Evolutionary conservation across 2,329 filamentous ascomycete genomes (phyloP).

Genomic region (Teratosphaeriaceae sp.): DNA sequence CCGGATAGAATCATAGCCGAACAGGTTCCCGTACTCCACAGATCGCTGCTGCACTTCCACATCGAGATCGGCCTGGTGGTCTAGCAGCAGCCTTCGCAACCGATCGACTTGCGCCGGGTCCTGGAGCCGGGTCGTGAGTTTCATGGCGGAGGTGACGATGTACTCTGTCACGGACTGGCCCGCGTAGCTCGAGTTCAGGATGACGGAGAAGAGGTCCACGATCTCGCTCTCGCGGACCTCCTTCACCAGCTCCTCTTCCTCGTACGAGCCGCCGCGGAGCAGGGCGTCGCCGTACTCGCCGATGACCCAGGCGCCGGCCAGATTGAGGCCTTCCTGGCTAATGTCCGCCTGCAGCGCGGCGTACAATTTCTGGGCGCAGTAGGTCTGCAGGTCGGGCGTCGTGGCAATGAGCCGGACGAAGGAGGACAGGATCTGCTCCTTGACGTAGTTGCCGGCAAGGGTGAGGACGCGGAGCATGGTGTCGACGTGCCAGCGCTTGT

Average conservation of each 20-base stretch:
- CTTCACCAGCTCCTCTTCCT: conserved; percentile 83
- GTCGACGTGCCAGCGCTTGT: conserved; percentile 97
- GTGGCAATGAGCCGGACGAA: conserved; percentile 95
- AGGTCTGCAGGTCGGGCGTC: conserved; percentile 88
- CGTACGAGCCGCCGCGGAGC: conserved; percentile 82
- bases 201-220: conserved; percentile 84
- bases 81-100: conserved; percentile 68
- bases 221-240: conserved; percentile 83
- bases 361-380: conserved; percentile 93
- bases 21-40: conserved; percentile 94
- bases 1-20: conserved; percentile 79
- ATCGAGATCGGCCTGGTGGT: conserved; percentile 78
- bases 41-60: conserved; percentile 95
- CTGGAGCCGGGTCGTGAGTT: conserved; percentile 80
- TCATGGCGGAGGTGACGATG: conserved; percentile 90
- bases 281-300: conserved; percentile 92
- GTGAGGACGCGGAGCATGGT: conserved; percentile 94
- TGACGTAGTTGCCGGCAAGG: conserved; percentile 91
- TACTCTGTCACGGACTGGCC: conserved; percentile 91
- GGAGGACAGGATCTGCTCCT: conserved; percentile 94
- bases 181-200: conserved; percentile 90
- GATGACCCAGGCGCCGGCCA: conserved; percentile 94
- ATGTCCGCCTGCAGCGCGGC: conserved; percentile 89
- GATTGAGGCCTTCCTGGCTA: conserved; percentile 89
- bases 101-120: conserved; percentile 83